A percentile compares a stretch with the other conserved stretches of the same genome.
phyloP scores from a whole-genome alignment of 768 basidiomycete genomes.

The Phylloporus sp. region DNA sequence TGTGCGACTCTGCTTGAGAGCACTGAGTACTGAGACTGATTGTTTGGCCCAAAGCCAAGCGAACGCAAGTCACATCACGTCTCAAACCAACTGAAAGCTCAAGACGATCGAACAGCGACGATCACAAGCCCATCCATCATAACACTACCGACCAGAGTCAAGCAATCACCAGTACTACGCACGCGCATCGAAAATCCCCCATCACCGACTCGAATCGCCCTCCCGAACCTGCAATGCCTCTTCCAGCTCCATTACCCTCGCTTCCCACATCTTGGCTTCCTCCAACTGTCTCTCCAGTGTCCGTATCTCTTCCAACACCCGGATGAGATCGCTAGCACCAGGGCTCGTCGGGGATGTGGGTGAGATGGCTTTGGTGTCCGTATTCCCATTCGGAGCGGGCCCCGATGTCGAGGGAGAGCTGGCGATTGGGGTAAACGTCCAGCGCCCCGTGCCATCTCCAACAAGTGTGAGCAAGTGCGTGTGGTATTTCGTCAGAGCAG shows the following conservation, averaged over 20 bases:
- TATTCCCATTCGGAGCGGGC: too few relatives aligned
- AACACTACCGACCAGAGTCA: too few relatives aligned
- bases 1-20: too few relatives aligned
- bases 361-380: too few relatives aligned
- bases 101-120: too few relatives aligned
- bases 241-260: constrained; percentile 23
- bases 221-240: constrained; percentile 22
- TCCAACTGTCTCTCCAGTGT: constrained; percentile 20
- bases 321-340: constrained; percentile 16
- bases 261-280: constrained; percentile 25
- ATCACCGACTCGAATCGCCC: neutral
- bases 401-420: neutral
- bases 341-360: neutral
- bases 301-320: constrained; percentile 27
- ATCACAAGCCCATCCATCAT: too few relatives aligned
- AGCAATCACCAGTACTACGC: too few relatives aligned
- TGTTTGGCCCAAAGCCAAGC: too few relatives aligned
- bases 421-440: constrained; percentile 60
- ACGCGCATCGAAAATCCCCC: too few relatives aligned
- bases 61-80: too few relatives aligned
- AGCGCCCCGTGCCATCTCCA: constrained; percentile 65
- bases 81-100: too few relatives aligned
- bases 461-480: constrained; percentile 74
- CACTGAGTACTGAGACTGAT: too few relatives aligned
- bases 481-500: constrained; percentile 85